phyloP scores from a whole-genome alignment of 2,329 filamentous ascomycete genomes.

The Clarireedia homoeocarpa region DNA sequence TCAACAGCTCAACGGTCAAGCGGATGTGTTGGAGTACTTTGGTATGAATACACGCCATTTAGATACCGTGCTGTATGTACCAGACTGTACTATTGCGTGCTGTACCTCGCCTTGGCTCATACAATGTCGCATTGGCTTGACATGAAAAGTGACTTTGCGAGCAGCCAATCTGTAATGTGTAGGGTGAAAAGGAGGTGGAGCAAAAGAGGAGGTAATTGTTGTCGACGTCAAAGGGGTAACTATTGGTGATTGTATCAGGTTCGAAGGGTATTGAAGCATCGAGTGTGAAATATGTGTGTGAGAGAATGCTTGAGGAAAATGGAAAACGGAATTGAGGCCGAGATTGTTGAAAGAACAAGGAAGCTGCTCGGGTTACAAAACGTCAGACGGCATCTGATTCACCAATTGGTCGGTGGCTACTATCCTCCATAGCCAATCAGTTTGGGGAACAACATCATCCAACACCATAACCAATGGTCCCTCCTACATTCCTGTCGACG shows the following conservation, averaged over 20 bases:
- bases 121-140: not conserved
- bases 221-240: not conserved
- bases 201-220: not conserved
- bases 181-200: not conserved
- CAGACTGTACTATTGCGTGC: not conserved
- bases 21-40: not conserved
- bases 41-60: not conserved
- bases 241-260: not conserved
- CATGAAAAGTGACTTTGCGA: not conserved
- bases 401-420: too few relatives aligned
- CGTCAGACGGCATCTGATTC: too few relatives aligned
- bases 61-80: not conserved
- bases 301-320: not conserved
- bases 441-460: too few relatives aligned
- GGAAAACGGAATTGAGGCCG: not conserved
- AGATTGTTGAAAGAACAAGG: not conserved
- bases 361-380: too few relatives aligned
- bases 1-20: constrained; percentile 7
- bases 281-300: not conserved
- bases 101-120: constrained; percentile 7
- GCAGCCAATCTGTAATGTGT: not conserved
- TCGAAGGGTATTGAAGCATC: not conserved
- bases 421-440: not conserved
- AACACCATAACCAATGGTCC: too few relatives aligned
- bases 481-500: not conserved